These are phyloP conservation scores for Onygenales sp. DNA, from an alignment of 2,329 filamentous ascomycete genomes.

Conservation along the genomic window DNA sequence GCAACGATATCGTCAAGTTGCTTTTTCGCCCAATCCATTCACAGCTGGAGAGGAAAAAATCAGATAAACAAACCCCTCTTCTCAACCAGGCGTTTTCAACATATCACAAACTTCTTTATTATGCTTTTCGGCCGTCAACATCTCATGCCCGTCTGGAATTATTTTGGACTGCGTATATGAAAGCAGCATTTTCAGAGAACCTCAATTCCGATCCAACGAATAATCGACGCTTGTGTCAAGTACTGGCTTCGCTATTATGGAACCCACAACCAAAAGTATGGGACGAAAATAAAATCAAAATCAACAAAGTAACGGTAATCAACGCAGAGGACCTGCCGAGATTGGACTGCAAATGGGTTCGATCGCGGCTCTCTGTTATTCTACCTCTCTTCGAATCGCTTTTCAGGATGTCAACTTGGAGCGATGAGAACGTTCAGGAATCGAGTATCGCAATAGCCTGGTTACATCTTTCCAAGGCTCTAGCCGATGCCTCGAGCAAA, in stretches of 20 bases:
- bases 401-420: constrained; percentile 42
- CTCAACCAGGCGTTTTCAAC: constrained; percentile 56
- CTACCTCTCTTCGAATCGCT: constrained; percentile 52
- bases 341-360: constrained; percentile 78
- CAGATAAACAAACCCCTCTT: constrained; percentile 35
- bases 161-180: constrained; percentile 70
- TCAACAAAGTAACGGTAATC: constrained; percentile 43
- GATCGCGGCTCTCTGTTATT: constrained; percentile 58
- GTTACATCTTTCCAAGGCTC: constrained; percentile 48
- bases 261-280: constrained; percentile 49
- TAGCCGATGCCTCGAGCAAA: constrained; percentile 60
- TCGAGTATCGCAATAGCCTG: constrained; percentile 49
- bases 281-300: constrained; percentile 48
- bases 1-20: constrained; percentile 48
- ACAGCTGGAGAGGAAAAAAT: constrained; percentile 58
- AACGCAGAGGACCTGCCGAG: constrained; percentile 71
- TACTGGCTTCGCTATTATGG: constrained; percentile 62
- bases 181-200: constrained; percentile 51
- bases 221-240: constrained; percentile 52
- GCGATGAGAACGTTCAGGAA: constrained; percentile 29
- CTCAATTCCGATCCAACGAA: constrained; percentile 42
- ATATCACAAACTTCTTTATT: constrained; percentile 75
- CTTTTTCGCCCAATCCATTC: constrained; percentile 59
- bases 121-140: constrained; percentile 63
- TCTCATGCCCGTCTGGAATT: constrained; percentile 57